Percentiles rank a stretch among this genome's conserved stretches.
phyloP scores from a whole-genome alignment of 192 early-diverging fungal genomes.

The Backusella macrospora region DNA sequence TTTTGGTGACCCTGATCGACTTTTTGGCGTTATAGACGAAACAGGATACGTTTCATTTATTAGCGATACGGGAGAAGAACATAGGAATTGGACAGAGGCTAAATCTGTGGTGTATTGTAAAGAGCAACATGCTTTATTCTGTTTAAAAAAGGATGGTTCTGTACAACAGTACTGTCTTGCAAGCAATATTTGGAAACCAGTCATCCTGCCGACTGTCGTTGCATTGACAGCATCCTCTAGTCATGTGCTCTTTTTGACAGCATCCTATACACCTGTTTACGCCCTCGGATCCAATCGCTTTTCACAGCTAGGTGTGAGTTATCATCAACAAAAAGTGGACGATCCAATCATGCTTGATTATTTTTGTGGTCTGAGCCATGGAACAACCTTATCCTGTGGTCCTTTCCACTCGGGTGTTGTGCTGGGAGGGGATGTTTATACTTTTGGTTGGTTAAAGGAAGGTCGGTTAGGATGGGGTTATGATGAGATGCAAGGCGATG shows the following conservation, averaged over 20 bases:
- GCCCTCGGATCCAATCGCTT: conserved; percentile 19
- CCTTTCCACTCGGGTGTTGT: conserved; percentile 17
- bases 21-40: conserved; percentile 10
- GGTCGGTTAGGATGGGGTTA: conserved; percentile 14
- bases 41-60: neutral
- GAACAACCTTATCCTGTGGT: neutral
- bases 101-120: conserved; percentile 5
- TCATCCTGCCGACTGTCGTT: neutral
- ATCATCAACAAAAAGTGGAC: conserved; percentile 2
- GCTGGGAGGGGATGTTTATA: conserved; percentile 19
- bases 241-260: conserved; percentile 16
- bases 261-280: conserved; percentile 7
- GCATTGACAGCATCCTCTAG: conserved; percentile 3
- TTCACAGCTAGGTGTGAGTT: conserved; percentile 18
- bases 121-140: neutral
- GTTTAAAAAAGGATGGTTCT: neutral
- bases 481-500: neutral
- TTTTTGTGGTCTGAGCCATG: conserved; percentile 11
- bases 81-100: neutral
- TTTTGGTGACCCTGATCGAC: conserved; percentile 4
- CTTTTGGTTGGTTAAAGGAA: conserved; percentile 26
- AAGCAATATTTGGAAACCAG: neutral
- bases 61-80: neutral
- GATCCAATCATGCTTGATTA: neutral
- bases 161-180: neutral